A percentile compares a stretch with the other conserved stretches of the same genome.
Evolutionary conservation across 2,329 filamentous ascomycete species (phyloP).

Genomic region (Didymella pinodella): DNA sequence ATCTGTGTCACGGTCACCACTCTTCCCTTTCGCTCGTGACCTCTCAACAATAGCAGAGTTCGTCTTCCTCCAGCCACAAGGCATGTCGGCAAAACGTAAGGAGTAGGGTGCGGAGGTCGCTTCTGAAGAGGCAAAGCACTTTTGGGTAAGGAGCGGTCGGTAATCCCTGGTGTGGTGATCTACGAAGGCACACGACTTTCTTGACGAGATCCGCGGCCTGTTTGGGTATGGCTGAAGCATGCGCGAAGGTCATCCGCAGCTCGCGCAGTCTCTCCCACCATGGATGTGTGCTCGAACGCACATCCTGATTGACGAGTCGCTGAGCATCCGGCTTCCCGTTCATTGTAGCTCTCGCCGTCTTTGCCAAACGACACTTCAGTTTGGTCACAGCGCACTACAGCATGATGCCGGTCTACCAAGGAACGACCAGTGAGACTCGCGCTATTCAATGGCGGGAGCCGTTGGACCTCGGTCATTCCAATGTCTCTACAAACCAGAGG

Average conservation of each 20-base stretch:
- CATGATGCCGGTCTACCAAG: neutral
- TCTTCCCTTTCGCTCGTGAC: neutral
- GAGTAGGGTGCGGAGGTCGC: neutral
- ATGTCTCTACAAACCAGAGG: neutral
- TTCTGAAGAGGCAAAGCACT: neutral
- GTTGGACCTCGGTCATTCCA: neutral
- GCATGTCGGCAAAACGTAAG: neutral
- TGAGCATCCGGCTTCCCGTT: neutral
- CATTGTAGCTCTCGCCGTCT: neutral
- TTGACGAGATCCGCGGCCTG: neutral
- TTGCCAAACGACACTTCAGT: neutral
- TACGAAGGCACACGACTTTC: neutral
- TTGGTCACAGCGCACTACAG: neutral
- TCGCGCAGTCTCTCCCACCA: neutral
- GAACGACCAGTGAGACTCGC: neutral
- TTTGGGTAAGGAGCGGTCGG: neutral
- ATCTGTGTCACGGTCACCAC: neutral
- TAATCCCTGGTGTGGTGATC: neutral
- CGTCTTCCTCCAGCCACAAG: neutral
- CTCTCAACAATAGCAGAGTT: neutral
- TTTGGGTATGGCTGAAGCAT: constrained; percentile 1
- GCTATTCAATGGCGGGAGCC: neutral
- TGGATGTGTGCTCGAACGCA: constrained; percentile 2
- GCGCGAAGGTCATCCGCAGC: neutral
- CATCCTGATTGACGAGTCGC: neutral